These are phyloP conservation scores for Hansfordia pulvinata DNA, from an alignment of 2,329 filamentous ascomycete species.

Conservation along the genomic window DNA sequence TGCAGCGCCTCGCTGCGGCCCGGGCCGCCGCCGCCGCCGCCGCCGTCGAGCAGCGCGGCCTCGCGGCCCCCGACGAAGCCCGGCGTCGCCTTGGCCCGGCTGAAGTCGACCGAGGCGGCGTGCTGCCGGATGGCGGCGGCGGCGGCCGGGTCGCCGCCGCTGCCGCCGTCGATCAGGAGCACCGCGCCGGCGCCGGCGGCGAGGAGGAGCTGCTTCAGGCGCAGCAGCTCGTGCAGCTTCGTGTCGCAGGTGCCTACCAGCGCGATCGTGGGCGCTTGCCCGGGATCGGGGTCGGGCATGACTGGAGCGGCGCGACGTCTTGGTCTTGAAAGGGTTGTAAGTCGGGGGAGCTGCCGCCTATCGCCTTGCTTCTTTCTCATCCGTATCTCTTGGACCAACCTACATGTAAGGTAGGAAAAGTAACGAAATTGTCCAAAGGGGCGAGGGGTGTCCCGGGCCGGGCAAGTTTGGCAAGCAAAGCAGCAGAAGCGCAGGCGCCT, in stretches of 20 bases:
- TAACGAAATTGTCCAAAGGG: no score
- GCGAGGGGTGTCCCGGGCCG: no score
- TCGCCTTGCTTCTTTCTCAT: no score
- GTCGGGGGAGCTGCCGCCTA: no score
- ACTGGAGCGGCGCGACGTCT: no score
- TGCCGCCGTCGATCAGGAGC: conserved; percentile 42
- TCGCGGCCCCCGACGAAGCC: conserved; percentile 22
- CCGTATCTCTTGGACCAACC: no score
- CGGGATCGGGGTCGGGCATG: no score
- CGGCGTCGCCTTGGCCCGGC: conserved; percentile 20
- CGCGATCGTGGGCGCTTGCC: conserved; percentile 29
- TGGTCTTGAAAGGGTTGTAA: no score
- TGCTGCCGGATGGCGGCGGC: conserved; percentile 35
- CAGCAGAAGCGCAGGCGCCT: no score
- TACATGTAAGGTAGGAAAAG: no score
- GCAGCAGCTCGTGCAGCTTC: conserved; percentile 45
- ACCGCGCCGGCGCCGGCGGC: conserved; percentile 18
- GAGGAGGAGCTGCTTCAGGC: conserved; percentile 30
- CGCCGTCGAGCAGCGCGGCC: conserved; percentile 13
- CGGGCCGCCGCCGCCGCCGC: conserved; percentile 24
- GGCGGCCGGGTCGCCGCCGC: conserved; percentile 29
- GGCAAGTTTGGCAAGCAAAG: background rate
- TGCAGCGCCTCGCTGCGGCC: conserved; percentile 41
- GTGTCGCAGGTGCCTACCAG: conserved; percentile 51
- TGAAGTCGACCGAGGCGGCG: no score